Evolutionary conservation across 176 grass and related monocot species (phyloP), one percentile per base, ranked within the genome.

Genomic region (Olyra latifolia): DNA sequence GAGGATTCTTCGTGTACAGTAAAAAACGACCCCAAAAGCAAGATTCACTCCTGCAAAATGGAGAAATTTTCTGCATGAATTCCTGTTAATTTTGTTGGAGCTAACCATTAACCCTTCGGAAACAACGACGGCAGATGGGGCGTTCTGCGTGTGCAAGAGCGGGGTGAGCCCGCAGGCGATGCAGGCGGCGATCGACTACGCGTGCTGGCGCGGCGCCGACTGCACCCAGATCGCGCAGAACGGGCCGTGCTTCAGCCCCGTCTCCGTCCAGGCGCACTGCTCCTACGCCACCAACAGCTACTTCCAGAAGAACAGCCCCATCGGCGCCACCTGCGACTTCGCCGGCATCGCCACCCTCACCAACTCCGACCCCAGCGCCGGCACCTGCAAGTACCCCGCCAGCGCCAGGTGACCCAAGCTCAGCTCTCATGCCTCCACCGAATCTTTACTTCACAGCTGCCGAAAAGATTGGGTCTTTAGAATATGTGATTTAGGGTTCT

Each of bases 171-270:
- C 58, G n/a, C n/a, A 53, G 62, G 58, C 55, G 67, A 58, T 97
- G 85, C 94, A 97, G 84, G 80, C 65, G 62, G 80, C 95, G 63
- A 80, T 98, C 68, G 95, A 98, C 83, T 98, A 98, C 85, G 95
- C 95, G 7, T 98, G 95, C 89, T 74, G 80, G 52, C 65, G 78
- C 25, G 92, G 95, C 13, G 95, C 95, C 22, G 95, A 98, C 78
- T 98, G 92, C 90, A 24, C 50, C 2, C 73, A 76, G 47, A 91
- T 92, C 65, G 16, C 8, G 28, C 45, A 60, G 55, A 84, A 19
- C 70, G 88, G 78, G 65, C 8, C 80, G 35, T 98, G 95, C 82
- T 87, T 40, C 71, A 79, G 77, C 61, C 82, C 81, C 50, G 54
- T 64, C 85, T 74, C 58, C 72, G 61, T 92, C 70, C 54, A 57